Conservation (phyloP, 1,284 basidiomycete genomes). For the Leccinum subatratum region DNA sequence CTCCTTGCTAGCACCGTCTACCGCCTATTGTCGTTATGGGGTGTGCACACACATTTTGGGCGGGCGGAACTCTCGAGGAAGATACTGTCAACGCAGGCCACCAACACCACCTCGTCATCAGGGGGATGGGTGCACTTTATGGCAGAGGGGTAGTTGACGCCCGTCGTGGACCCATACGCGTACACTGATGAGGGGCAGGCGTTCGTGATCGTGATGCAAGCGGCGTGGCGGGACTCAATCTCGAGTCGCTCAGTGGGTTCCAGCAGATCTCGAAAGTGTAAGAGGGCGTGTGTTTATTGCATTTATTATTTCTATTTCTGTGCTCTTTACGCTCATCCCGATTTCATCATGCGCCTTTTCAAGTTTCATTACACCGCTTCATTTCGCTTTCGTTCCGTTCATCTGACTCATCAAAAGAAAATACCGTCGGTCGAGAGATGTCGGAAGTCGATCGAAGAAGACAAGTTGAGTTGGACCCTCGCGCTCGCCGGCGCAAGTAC, state of each 20-base stretch:
- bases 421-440: no score
- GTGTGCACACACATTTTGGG: conserved; percentile 47
- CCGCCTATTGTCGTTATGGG: conserved; percentile 53
- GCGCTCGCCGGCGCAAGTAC: conserved; percentile 14
- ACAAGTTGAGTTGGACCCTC: no score
- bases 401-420: no score
- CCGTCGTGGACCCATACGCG: conserved; percentile 67
- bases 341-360: no score
- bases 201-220: conserved; percentile 69
- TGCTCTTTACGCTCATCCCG: no score
- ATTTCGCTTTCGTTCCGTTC: no score
- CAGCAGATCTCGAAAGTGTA: neutral
- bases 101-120: conserved; percentile 1
- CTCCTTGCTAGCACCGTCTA: conserved; percentile 77
- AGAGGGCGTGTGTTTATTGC: neutral
- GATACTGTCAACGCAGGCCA: conserved; percentile 40
- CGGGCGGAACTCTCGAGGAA: conserved; percentile 54
- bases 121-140: conserved; percentile 38
- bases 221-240: conserved; percentile 59
- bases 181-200: conserved; percentile 57
- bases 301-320: neutral
- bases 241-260: neutral
- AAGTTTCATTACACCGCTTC: no score
- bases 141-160: conserved; percentile 55
- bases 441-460: no score